These are phyloP conservation scores for Galerina marginata DNA, from an alignment of 768 basidiomycete species.

Conservation along the genomic window DNA sequence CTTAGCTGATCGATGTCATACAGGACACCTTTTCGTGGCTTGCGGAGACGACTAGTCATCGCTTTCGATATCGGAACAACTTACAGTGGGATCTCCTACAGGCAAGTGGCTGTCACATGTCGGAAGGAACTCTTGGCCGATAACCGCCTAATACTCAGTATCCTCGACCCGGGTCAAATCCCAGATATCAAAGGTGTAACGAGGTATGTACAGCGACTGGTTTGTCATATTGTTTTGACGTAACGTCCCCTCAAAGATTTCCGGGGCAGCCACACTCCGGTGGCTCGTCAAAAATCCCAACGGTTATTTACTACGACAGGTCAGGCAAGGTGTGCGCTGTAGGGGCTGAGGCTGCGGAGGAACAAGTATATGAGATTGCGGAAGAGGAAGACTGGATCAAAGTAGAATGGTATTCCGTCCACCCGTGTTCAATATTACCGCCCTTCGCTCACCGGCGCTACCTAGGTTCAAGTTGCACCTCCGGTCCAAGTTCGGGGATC, in stretches of 20 bases:
- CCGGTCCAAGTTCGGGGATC: background rate
- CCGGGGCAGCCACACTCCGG: constrained; percentile 50
- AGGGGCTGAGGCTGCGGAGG: constrained; percentile 40
- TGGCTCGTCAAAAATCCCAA: constrained; percentile 43
- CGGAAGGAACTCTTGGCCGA: too few relatives aligned
- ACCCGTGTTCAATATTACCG: background rate
- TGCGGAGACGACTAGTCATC: constrained; percentile 20
- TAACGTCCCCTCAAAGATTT: constrained; percentile 35
- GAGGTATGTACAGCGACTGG: too few relatives aligned
- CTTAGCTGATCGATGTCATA: background rate
- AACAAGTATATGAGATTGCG: constrained; percentile 42
- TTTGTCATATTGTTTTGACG: background rate
- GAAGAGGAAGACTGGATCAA: constrained; percentile 51
- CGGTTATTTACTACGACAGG: constrained; percentile 40
- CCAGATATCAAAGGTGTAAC: constrained; percentile 38
- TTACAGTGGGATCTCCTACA: constrained; percentile 25
- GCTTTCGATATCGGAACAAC: constrained; percentile 27
- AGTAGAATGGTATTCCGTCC: constrained; percentile 45
- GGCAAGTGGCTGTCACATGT: constrained; percentile 4
- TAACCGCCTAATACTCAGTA: constrained; percentile 15
- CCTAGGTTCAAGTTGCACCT: constrained; percentile 35
- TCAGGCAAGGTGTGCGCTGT: too few relatives aligned
- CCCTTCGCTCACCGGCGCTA: background rate
- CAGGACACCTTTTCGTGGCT: constrained; percentile 18
- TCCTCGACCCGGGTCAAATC: constrained; percentile 41